Conservation (phyloP, 257 asterid genomes). For the Buddleja alternifolia region DNA sequence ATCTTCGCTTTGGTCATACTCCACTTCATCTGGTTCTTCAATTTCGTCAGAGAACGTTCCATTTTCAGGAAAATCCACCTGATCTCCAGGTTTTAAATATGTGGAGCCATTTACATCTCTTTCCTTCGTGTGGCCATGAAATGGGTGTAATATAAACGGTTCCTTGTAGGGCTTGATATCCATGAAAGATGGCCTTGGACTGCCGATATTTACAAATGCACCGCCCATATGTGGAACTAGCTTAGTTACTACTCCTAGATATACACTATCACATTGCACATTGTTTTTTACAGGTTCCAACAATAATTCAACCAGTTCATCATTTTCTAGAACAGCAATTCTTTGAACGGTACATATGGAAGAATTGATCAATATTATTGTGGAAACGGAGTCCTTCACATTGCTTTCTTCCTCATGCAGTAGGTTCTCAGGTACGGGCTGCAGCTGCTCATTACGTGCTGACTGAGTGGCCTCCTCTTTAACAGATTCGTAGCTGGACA, state of each 20-base stretch:
- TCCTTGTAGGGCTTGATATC: conserved; percentile 67
- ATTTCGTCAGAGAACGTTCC: conserved; percentile 47
- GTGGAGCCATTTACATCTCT: conserved; percentile 44
- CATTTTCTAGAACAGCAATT: conserved; percentile 90
- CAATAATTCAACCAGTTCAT: conserved; percentile 80
- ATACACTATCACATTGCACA: conserved; percentile 91
- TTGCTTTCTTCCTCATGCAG: conserved; percentile 53
- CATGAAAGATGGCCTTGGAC: conserved; percentile 85
- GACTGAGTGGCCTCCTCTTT: conserved; percentile 40
- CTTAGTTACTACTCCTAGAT: conserved; percentile 82
- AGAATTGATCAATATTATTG: conserved; percentile 86
- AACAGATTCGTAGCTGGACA: conserved; percentile 31
- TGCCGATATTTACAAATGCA: conserved; percentile 95
- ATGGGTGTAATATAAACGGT: conserved; percentile 73
- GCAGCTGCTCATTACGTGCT: conserved; percentile 41
- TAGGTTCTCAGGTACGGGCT: conserved; percentile 43
- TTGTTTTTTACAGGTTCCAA: conserved; percentile 91
- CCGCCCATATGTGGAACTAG: conserved; percentile 96
- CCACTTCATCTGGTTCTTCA: conserved; percentile 64
- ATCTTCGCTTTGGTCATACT: conserved; percentile 64
- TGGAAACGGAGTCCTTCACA: conserved; percentile 58
- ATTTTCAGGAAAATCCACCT: conserved; percentile 42
- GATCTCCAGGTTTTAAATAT: conserved; percentile 43
- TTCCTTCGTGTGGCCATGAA: conserved; percentile 45
- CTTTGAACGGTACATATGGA: conserved; percentile 96